Conservation (phyloP, 768 basidiomycete genomes). For the Russula vinacea region DNA sequence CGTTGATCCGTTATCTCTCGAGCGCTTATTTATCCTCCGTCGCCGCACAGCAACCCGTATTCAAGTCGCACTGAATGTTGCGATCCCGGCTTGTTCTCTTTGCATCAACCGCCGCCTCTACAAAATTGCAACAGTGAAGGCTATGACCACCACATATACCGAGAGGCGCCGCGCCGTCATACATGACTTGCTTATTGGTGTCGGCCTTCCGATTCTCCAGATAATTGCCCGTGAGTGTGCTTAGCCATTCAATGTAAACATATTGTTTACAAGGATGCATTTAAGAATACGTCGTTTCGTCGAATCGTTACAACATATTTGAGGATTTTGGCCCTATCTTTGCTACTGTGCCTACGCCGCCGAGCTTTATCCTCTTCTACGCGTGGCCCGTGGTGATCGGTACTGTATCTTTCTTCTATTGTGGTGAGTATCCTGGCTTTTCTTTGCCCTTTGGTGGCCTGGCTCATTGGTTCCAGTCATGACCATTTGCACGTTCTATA, state of each 20-base stretch:
- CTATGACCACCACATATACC: conserved; percentile 33
- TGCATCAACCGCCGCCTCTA: conserved; percentile 51
- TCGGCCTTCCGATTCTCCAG: conserved; percentile 26
- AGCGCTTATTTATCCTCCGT: background rate
- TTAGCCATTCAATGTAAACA: background rate
- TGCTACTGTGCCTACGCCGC: conserved; percentile 36
- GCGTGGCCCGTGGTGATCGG: conserved; percentile 31
- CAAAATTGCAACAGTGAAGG: conserved; percentile 40
- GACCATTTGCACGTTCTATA: conserved; percentile 33
- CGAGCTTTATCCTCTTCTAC: conserved; percentile 36
- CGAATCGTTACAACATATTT: background rate
- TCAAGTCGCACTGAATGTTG: conserved; percentile 37
- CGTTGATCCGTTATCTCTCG: background rate
- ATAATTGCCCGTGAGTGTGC: background rate
- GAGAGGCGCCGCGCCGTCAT: background rate
- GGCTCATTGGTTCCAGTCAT: conserved; percentile 27
- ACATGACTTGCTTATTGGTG: conserved; percentile 33
- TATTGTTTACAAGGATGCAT: background rate
- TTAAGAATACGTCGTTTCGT: background rate
- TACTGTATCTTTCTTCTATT: conserved; percentile 37
- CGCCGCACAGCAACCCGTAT: conserved; percentile 41
- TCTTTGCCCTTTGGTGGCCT: background rate
- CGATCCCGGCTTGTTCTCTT: conserved; percentile 41
- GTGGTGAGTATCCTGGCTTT: conserved; percentile 34
- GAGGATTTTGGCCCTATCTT: conserved; percentile 49